phyloP scores from a whole-genome alignment of 2,329 filamentous ascomycete species.

The Stachybotrys elegans region DNA sequence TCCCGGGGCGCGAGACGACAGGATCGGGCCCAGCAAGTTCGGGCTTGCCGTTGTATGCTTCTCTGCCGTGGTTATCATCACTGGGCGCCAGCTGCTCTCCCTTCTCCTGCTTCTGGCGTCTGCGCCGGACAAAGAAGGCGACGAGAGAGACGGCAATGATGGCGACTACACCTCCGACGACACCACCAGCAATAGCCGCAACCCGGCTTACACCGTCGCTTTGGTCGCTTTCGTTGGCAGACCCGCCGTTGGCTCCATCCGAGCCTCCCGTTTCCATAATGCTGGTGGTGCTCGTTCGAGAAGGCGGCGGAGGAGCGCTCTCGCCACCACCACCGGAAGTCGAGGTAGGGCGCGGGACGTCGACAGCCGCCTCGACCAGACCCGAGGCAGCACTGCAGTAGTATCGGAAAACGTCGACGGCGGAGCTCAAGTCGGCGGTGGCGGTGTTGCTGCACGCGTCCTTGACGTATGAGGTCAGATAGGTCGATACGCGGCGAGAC shows the following conservation, averaged over 20 bases:
- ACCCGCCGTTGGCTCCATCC: conserved; percentile 5
- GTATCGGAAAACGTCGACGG: conserved; percentile 36
- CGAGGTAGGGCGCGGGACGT: conserved; percentile 26
- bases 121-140: conserved; percentile 32
- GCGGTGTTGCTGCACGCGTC: conserved; percentile 38
- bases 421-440: conserved; percentile 39
- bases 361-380: conserved; percentile 34
- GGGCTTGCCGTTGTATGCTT: conserved; percentile 24
- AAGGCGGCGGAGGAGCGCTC: background rate
- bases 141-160: conserved; percentile 21
- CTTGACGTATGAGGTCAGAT: conserved; percentile 39
- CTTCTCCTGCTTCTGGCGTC: conserved; percentile 17
- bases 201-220: conserved; percentile 16
- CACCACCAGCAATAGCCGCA: conserved; percentile 27
- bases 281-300: background rate
- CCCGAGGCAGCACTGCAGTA: conserved; percentile 47
- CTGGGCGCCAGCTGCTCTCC: conserved; percentile 16
- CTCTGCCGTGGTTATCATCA: conserved; percentile 5
- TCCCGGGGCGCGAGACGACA: background rate
- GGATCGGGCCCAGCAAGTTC: conserved; percentile 16
- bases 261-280: conserved; percentile 17
- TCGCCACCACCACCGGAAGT: conserved; percentile 13
- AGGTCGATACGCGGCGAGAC: conserved; percentile 34
- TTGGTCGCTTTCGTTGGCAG: conserved; percentile 7
- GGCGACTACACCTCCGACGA: conserved; percentile 19